Conservation (phyloP, 2,329 filamentous ascomycete species). For the Aspergillus tubingensis region DNA sequence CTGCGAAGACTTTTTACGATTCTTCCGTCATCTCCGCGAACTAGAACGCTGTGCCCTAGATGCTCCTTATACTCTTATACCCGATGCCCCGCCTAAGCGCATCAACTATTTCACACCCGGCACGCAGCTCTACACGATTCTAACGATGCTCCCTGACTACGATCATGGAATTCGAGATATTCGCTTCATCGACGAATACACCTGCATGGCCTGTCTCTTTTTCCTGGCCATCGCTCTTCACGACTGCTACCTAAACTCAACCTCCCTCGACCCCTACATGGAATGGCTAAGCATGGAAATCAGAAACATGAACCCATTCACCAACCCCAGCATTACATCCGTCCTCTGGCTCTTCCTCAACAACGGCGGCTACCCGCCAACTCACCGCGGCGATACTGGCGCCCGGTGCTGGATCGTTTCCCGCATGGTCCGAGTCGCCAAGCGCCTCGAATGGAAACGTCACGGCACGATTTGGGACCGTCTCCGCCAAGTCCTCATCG, state of each 20-base stretch:
- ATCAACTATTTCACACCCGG: slow-evolving; percentile 24
- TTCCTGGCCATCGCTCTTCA: slow-evolving; percentile 33
- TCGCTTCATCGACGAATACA: slow-evolving; percentile 37
- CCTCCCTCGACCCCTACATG: slow-evolving; percentile 31
- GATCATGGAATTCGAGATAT: slow-evolving; percentile 36
- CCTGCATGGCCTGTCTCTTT: slow-evolving; percentile 34
- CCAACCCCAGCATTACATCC: slow-evolving; percentile 32
- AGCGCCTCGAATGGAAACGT: slow-evolving; percentile 34
- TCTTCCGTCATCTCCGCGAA: slow-evolving; percentile 31
- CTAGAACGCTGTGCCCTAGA: slow-evolving; percentile 25
- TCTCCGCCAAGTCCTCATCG: slow-evolving; percentile 27
- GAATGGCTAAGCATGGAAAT: slow-evolving; percentile 31
- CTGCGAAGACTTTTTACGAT: slow-evolving; percentile 35
- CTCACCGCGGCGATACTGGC: slow-evolving; percentile 24
- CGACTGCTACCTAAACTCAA: slow-evolving; percentile 28
- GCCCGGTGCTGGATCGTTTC: slow-evolving; percentile 36
- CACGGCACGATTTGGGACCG: slow-evolving; percentile 31
- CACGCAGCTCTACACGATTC: slow-evolving; percentile 29
- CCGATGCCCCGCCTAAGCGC: slow-evolving; percentile 6
- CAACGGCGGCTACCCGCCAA: slow-evolving; percentile 30
- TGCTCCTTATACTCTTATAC: slow-evolving; percentile 13
- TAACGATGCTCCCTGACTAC: slow-evolving; percentile 34
- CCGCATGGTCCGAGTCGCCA: slow-evolving; percentile 34
- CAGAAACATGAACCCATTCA: slow-evolving; percentile 24
- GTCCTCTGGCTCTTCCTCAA: slow-evolving; percentile 35